These are phyloP conservation scores for Thalassiosira allenii DNA, from an alignment of 352 stramenopile species.

Conservation along the genomic window DNA sequence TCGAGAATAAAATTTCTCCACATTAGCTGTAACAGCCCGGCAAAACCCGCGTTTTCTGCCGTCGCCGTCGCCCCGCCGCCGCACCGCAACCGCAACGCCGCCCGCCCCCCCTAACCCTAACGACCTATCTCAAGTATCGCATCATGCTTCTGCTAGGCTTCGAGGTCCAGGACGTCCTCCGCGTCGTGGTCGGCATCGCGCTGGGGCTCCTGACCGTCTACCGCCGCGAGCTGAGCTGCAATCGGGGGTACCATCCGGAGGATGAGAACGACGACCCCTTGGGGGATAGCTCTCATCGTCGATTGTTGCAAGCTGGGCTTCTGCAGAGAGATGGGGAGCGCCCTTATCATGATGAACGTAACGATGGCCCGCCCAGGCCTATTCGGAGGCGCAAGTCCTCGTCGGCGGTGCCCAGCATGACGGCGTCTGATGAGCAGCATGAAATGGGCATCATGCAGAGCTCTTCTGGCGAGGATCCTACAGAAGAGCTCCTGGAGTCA, in stretches of 20 bases:
- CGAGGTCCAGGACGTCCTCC: constrained; percentile 46
- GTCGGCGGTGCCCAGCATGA: constrained; percentile 26
- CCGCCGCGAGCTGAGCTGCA: constrained; percentile 65
- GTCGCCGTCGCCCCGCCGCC: too few relatives aligned
- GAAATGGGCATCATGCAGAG: not conserved
- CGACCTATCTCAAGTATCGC: not conserved
- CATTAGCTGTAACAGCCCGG: too few relatives aligned
- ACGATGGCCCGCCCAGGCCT: not conserved
- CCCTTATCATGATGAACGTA: too few relatives aligned
- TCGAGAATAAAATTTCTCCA: too few relatives aligned
- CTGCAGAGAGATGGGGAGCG: not conserved
- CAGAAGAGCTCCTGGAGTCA: constrained; percentile 54
- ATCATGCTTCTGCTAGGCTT: constrained; percentile 43
- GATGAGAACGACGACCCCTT: constrained; percentile 12
- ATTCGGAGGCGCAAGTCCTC: constrained; percentile 45
- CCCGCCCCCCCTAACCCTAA: too few relatives aligned
- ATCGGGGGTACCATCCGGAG: constrained; percentile 54
- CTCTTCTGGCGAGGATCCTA: constrained; percentile 25
- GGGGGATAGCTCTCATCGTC: constrained; percentile 7
- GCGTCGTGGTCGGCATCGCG: constrained; percentile 39
- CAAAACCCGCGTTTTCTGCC: too few relatives aligned
- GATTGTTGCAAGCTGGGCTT: not conserved
- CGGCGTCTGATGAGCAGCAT: not conserved
- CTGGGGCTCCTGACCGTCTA: constrained; percentile 56
- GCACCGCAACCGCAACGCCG: too few relatives aligned